phyloP scores from a whole-genome alignment of 805 yeast species.

The Myxozyma melibiosi region DNA sequence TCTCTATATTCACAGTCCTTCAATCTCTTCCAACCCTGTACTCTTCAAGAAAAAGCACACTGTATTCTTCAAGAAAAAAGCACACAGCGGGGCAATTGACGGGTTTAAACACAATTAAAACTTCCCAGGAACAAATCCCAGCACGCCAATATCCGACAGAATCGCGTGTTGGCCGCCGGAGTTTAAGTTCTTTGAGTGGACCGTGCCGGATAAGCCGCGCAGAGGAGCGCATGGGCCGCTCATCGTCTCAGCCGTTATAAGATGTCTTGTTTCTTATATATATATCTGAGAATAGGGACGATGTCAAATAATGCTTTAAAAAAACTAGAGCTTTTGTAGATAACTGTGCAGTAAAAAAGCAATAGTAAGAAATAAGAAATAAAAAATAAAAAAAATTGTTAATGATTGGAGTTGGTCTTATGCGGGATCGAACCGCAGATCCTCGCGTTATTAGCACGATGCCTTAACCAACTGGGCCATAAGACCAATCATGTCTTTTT shows the following conservation, averaged over 20 bases:
- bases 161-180: too few relatives aligned
- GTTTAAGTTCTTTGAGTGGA: too few relatives aligned
- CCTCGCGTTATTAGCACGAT: conserved; percentile 36
- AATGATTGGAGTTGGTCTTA: conserved; percentile 31
- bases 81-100: not conserved
- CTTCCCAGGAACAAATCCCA: not conserved
- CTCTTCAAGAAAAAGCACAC: not conserved
- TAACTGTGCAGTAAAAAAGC: not conserved
- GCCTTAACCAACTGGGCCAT: conserved; percentile 37
- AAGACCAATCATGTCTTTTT: conserved; percentile 23
- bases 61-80: not conserved
- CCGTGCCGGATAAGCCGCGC: too few relatives aligned
- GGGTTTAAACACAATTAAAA: not conserved
- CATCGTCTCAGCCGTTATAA: too few relatives aligned
- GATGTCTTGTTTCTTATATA: too few relatives aligned
- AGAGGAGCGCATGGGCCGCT: too few relatives aligned
- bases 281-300: too few relatives aligned
- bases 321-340: not conserved
- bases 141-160: not conserved
- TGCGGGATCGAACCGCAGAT: conserved; percentile 36
- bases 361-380: not conserved
- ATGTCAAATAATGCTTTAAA: not conserved
- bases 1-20: not conserved
- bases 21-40: not conserved
- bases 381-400: conserved; percentile 4